These are phyloP conservation scores for Xerocomus cyaneibrunnescens DNA, from an alignment of 1,284 basidiomycete genomes.

Conservation along the genomic window DNA sequence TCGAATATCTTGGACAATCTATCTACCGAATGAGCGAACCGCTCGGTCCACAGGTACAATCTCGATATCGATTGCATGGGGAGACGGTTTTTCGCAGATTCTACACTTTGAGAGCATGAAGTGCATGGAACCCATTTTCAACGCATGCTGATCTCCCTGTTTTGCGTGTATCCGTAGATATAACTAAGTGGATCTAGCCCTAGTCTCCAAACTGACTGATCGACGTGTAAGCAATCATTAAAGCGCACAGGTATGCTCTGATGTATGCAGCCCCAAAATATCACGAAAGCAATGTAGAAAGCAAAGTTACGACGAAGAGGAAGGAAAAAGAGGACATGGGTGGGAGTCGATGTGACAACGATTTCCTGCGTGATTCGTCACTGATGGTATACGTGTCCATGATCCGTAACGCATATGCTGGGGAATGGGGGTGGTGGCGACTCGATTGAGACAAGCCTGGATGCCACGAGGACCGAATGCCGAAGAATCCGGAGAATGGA, in stretches of 20 bases:
- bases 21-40: too few species aligned
- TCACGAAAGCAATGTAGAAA: constrained; percentile 5
- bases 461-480: background rate
- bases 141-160: too few species aligned
- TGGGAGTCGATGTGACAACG: background rate
- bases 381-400: constrained; percentile 8
- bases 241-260: constrained; percentile 6
- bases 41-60: too few species aligned
- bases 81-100: background rate
- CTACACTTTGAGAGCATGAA: too few species aligned
- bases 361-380: background rate
- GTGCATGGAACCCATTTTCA: background rate
- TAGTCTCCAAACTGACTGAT: background rate
- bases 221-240: background rate
- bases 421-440: background rate
- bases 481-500: background rate
- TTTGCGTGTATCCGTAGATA: background rate
- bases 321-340: background rate
- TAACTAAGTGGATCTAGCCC: background rate
- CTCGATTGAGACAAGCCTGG: background rate
- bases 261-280: background rate
- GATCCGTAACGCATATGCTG: background rate
- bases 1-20: too few species aligned
- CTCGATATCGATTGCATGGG: too few species aligned
- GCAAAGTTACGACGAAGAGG: background rate